Base-by-base conservation (phyloP, 116 monocot species). In the Trichopus zeylanicus region DNA sequence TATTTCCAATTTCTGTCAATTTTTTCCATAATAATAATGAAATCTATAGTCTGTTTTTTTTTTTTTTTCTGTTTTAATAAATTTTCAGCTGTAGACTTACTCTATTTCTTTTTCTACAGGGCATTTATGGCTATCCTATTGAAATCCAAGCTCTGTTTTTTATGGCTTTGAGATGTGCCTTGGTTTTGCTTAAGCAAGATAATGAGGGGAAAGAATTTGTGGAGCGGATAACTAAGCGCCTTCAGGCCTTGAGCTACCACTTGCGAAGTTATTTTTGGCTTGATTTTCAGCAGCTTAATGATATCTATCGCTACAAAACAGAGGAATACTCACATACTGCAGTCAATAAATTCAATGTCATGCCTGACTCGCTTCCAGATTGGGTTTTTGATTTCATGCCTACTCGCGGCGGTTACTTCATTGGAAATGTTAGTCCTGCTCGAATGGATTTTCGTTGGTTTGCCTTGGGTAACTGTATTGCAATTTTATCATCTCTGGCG, bases 301-400 rank as follows among this genome's bases (percentile, higher is more conserved):
- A 71, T 54, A 89, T 89, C 29, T 88, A 83, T 31, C 75, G 83
- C 4, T 88, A 70, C 56, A 88, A 83, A 61, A 83, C 82, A 11
- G 84, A 80, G 62, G 84, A 83, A 53, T 88, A 88, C 61, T 88
- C 88, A 23, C 71, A 80, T 29, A 83, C 74, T 31, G 84, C 88
- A 30, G 71, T 88, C 10, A 88, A 88, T 80, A 88, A 89, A 48
- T 88, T 88, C 26, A 88, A 88, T 65, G 83, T 88, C 32, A 83
- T 83, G 48, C 88, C 83, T n/a, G 84, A 84, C 31, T 84, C 84
- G 18, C 66, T 89, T 46, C 85, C 89, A 7, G 72, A 81, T 1
- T 89, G 85, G 85, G 32, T 84, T 25, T 84, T 89, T 65, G 89
- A 89, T 57, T 89, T 81, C 29, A 81, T 89, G 85, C 85, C 85